Conservation (phyloP, 2,329 filamentous ascomycete genomes). For the Ophiobolus disseminans region DNA sequence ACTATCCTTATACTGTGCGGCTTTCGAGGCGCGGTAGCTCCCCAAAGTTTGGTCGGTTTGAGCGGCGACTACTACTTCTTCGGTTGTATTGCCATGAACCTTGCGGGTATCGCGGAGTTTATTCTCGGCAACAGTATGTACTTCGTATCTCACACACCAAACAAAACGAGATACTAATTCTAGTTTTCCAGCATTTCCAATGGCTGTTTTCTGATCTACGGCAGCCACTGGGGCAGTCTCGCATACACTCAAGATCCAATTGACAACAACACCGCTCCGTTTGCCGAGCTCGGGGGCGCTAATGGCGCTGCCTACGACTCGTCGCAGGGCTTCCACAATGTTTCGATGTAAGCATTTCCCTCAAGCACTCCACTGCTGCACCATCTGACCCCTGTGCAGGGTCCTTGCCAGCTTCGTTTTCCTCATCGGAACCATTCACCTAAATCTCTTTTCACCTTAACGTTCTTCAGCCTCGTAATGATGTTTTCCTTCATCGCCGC, state of each 20-base stretch:
- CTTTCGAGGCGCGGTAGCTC: conserved; percentile 26
- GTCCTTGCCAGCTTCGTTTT: conserved; percentile 25
- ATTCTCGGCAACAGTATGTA: conserved; percentile 27
- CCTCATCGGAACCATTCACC: conserved; percentile 25
- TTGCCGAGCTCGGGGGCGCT: conserved; percentile 21
- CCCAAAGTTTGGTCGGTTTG: conserved; percentile 25
- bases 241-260: conserved; percentile 29
- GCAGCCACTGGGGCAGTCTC: conserved; percentile 27
- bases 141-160: neutral
- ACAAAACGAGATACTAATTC: neutral
- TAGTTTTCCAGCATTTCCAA: conserved; percentile 23
- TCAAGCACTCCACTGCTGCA: neutral
- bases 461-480: conserved; percentile 27
- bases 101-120: conserved; percentile 30
- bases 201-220: conserved; percentile 31
- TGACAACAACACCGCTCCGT: conserved; percentile 20
- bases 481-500: conserved; percentile 27
- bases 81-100: conserved; percentile 26
- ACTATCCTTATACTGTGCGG: conserved; percentile 29
- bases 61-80: conserved; percentile 34
- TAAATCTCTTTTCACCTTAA: conserved; percentile 26
- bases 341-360: conserved; percentile 19
- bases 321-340: conserved; percentile 31
- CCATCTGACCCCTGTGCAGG: conserved; percentile 10
- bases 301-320: conserved; percentile 27